Evolutionary conservation across 2,329 filamentous ascomycete genomes (phyloP), one percentile per base, ranked within the genome.

Genomic region (Zopfia rhizophila): DNA sequence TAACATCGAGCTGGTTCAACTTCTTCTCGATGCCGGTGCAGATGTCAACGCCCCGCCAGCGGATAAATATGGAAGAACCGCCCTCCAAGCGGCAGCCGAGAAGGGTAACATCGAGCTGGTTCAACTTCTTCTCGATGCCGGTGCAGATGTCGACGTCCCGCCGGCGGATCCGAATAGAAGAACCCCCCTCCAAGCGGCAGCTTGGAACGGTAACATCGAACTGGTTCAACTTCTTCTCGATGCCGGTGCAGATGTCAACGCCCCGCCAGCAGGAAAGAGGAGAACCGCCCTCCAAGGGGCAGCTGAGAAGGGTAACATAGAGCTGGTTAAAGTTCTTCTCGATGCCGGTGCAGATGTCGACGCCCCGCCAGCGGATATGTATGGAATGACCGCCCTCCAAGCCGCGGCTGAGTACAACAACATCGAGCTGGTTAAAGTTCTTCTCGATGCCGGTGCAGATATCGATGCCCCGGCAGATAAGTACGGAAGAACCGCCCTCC

Each of bases 371-470:
- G 14, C 14, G 8, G 5, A 29, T 0, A 25, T 19, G 16, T 23
- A 13, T 11, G 65, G 65, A 18, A 45, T 61, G 19, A 61, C 60
- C 2, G 60, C 65, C 7, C 38, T 68, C 4, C 51, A 61, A 44
- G 62, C 55, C 7, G 62, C 65, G 3, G 59, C 66, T 16, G 60
- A 68, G 29, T 33, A 59, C 11, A 64, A 63, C 14, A 56, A 58
- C 12, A 53, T 65, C 14, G 65, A 68, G 29, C 58, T 62, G 45
- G 32, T 68, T 10, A 51, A 65, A 21, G 36, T 67, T 23, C 56
- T 69, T 11, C 39, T 69, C 7, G 36, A 65, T 10, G 40, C 52
- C 16, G 61, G 58, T 17, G 63, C 53, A 2, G 39, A 44, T n/a
- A 8, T 16, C 4, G 6, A 30, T 23, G 22, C 3, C 5, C 5